A percentile compares a stretch with the other conserved stretches of the same genome.
These are phyloP conservation scores for Alternaria dauci DNA, from an alignment of 2,329 filamentous ascomycete species.

Conservation along the genomic window DNA sequence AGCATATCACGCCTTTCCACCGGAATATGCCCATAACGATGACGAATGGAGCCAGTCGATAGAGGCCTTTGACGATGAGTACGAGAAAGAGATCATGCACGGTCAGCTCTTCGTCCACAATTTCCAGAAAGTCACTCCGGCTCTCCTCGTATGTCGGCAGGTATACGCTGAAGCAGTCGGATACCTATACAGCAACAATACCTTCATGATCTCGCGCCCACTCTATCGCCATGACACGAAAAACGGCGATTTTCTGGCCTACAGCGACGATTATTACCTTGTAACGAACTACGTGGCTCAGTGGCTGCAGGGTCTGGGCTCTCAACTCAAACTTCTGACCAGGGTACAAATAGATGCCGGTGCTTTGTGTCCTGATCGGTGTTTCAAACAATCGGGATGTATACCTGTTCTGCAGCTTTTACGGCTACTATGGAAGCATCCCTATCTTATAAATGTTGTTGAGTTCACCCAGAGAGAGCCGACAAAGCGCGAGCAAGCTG, in stretches of 20 bases:
- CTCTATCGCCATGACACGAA: not conserved
- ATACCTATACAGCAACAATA: not conserved
- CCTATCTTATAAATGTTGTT: not conserved
- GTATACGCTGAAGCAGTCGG: not conserved
- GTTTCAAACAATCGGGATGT: accelerated
- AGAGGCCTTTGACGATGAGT: not conserved
- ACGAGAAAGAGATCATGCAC: not conserved
- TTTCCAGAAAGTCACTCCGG: not conserved
- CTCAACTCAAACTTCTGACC: not conserved
- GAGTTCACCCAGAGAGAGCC: not conserved
- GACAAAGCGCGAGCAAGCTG: not conserved
- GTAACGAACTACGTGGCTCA: not conserved
- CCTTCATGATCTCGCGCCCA: not conserved
- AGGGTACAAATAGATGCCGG: not conserved
- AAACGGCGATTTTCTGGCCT: no score
- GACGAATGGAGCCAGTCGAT: accelerated
- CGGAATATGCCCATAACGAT: no score
- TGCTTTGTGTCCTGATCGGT: not conserved
- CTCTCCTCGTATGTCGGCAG: not conserved
- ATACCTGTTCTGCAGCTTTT: not conserved
- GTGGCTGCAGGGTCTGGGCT: not conserved
- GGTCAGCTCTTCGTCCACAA: not conserved
- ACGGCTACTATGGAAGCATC: not conserved
- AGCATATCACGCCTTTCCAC: not conserved
- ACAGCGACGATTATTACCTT: not conserved